A percentile compares a stretch with the other conserved stretches of the same genome.
These are phyloP conservation scores for Pseudopithomyces maydicus DNA, from an alignment of 2,329 filamentous ascomycete species.

Conservation along the genomic window DNA sequence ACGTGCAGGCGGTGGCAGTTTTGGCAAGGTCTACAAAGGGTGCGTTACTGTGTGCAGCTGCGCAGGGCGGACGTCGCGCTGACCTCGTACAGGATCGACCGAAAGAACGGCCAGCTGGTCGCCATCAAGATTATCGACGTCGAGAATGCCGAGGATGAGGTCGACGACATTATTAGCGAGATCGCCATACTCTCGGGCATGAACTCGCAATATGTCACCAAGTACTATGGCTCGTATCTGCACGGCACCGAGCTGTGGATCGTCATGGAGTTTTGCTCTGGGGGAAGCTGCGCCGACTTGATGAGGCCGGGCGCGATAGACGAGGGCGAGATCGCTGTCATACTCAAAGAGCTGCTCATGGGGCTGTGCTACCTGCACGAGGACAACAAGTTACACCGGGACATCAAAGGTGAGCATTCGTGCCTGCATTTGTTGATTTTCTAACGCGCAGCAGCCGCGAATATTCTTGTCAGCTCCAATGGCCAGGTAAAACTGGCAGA, in stretches of 20 bases:
- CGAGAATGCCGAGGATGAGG: conserved; percentile 97
- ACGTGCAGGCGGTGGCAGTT: conserved; percentile 83
- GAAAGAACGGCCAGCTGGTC: conserved; percentile 87
- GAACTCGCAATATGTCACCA: conserved; percentile 94
- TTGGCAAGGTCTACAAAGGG: conserved; percentile 99
- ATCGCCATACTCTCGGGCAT: conserved; percentile 96
- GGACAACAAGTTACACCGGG: conserved; percentile 94
- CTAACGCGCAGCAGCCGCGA: conserved; percentile 71
- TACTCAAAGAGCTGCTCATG: conserved; percentile 84
- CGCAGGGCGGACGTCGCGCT: not conserved
- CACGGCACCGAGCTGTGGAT: conserved; percentile 98
- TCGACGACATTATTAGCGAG: conserved; percentile 99
- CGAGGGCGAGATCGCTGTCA: conserved; percentile 97
- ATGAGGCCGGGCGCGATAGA: conserved; percentile 91
- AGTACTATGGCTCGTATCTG: conserved; percentile 96
- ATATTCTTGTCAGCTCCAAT: conserved; percentile 84
- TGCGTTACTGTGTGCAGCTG: conserved; percentile 48
- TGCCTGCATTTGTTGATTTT: not conserved
- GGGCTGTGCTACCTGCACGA: conserved; percentile 91
- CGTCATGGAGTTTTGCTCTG: conserved; percentile 98
- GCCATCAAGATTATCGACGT: conserved; percentile 99
- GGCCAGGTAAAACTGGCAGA: conserved; percentile 97
- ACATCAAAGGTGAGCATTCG: conserved; percentile 80
- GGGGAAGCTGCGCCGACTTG: conserved; percentile 92
- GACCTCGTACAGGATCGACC: conserved; percentile 72